A percentile compares a stretch with the other conserved stretches of the same genome.
Conservation (phyloP, 2,329 filamentous ascomycete species). For the Metarhizium anisopliae region DNA sequence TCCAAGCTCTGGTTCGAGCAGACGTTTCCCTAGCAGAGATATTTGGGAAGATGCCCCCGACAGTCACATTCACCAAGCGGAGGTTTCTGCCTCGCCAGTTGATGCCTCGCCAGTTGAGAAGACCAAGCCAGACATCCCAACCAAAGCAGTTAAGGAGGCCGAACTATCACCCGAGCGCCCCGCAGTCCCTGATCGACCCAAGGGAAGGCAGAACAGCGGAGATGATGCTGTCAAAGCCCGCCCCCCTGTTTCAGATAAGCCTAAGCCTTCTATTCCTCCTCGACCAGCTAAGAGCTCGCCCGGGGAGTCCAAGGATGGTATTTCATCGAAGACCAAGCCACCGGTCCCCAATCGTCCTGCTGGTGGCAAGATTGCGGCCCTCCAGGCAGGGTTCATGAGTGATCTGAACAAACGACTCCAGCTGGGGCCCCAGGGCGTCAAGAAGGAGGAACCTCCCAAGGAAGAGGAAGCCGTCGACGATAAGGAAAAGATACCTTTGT, state of each 20-base stretch:
- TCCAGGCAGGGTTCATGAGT: conserved; percentile 87
- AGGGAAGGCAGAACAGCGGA: conserved; percentile 34
- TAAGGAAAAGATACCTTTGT: conserved; percentile 68
- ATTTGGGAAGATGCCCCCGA: conserved; percentile 93
- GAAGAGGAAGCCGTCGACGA: conserved; percentile 47
- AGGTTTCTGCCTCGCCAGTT: conserved; percentile 39
- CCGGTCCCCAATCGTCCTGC: conserved; percentile 65
- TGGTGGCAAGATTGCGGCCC: conserved; percentile 79
- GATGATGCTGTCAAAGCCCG: conserved; percentile 28
- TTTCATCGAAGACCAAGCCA: conserved; percentile 65
- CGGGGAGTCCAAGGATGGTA: conserved; percentile 31
- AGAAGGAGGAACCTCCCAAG: conserved; percentile 58
- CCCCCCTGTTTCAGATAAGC: conserved; percentile 39
- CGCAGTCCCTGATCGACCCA: conserved; percentile 42
- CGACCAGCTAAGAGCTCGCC: conserved; percentile 47
- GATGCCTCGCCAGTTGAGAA: conserved; percentile 22
- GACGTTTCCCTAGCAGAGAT: conserved; percentile 83
- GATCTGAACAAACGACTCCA: conserved; percentile 86
- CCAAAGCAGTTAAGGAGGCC: conserved; percentile 28
- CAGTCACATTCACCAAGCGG: conserved; percentile 70
- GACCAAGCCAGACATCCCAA: conserved; percentile 19
- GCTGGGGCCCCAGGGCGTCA: conserved; percentile 71
- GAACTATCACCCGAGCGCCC: conserved; percentile 32
- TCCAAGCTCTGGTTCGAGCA: conserved; percentile 40
- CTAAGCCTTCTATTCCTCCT: conserved; percentile 52